Evolutionary conservation across 2,329 filamentous ascomycete species (phyloP).

Genomic region (Helotiales sp.): DNA sequence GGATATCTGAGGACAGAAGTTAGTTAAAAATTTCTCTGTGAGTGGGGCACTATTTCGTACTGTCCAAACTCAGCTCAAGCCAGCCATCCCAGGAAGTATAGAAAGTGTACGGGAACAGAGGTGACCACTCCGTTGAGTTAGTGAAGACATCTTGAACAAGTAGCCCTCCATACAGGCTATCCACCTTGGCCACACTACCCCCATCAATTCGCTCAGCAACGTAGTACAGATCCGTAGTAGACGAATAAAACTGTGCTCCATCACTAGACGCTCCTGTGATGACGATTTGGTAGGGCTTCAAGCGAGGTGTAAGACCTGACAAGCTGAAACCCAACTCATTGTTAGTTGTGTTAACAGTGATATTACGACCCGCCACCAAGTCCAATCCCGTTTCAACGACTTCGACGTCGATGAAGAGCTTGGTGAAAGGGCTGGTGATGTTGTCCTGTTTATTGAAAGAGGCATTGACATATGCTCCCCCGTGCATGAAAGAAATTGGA

Average conservation of each 20-base stretch:
- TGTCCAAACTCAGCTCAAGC: constrained; percentile 43
- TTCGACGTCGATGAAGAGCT: constrained; percentile 37
- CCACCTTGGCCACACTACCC: constrained; percentile 51
- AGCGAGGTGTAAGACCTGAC: constrained; percentile 32
- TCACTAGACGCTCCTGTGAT: constrained; percentile 43
- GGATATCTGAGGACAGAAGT: constrained; percentile 27
- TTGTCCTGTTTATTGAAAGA: constrained; percentile 32
- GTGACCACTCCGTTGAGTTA: constrained; percentile 36
- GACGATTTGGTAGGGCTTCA: constrained; percentile 45
- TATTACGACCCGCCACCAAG: constrained; percentile 34
- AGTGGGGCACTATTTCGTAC: constrained; percentile 22
- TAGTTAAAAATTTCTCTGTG: not conserved
- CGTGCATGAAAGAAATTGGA: constrained; percentile 45
- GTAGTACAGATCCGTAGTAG: constrained; percentile 46
- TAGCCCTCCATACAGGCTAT: constrained; percentile 51
- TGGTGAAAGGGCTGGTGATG: constrained; percentile 27
- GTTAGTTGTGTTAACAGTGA: constrained; percentile 45
- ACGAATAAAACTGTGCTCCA: constrained; percentile 43
- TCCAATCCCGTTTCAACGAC: constrained; percentile 35
- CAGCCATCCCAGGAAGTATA: constrained; percentile 49
- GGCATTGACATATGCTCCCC: constrained; percentile 40
- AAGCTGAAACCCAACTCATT: constrained; percentile 46
- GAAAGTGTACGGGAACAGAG: constrained; percentile 52
- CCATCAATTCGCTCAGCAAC: constrained; percentile 48
- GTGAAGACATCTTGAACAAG: constrained; percentile 44